Base-by-base conservation (phyloP, 2,329 filamentous ascomycete species). In the Botrytis porri region DNA sequence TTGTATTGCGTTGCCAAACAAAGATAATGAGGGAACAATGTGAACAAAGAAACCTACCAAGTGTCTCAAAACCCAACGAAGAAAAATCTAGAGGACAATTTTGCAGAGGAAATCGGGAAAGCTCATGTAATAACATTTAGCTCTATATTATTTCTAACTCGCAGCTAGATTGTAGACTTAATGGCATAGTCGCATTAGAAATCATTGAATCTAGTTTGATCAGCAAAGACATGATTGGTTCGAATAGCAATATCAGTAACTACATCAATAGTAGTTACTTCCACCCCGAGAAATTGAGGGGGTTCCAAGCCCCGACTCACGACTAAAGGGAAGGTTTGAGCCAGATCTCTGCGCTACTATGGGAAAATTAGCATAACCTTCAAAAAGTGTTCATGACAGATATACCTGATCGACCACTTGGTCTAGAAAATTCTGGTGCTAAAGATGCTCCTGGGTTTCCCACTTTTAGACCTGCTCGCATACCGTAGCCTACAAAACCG, bases 391-490 rank as follows among this genome's bases (percentile, higher is more conserved):
- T n/a, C 35, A 35, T 51, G 22, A 35, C 51, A 25, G 45, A 6
- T 72, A 79, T 79, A 79, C 78, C 78, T 14, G 78, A 77, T 73
- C 76, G 75, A 10, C 75, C 69, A 32, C 51, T 48, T 45, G 78
- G 76, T 54, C 77, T 77, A n/a, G 61, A 45, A 41, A 74, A 69
- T 18, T 73, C 75, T 63, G 48, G 73, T 22, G 41, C 57, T 48
- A 60, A 29, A 57, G 73, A 57, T 48, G 74, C 74, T 41, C 71
- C 60, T 65, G 78, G 76, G 65, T 80, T 78, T 69, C 80, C 80
- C 37, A 80, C 78, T 75, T 81, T 81, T 29, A 81, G 72, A 62
- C 80, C 80, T 59, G 80, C 80, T 70, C 80, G 81, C 78, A 81
- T 78, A 32, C 80, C 80, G 72, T 81, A 81, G 12, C 79, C 79